Conservation (phyloP, 2,329 filamentous ascomycete species). For the Chaetomiaceae sp. region DNA sequence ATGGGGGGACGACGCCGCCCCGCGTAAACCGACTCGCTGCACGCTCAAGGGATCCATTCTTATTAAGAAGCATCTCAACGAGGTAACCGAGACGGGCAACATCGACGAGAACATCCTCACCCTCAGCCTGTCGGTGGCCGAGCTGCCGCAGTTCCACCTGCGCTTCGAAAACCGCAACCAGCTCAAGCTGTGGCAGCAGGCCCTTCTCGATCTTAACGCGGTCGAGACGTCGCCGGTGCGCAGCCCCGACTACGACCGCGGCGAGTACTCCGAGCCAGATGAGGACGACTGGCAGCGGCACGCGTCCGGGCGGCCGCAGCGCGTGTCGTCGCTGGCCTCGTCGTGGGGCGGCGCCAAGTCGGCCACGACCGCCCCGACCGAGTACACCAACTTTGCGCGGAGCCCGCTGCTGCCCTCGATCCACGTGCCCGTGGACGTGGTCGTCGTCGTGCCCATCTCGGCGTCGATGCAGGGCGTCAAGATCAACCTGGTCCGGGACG, state of each 20-base stretch:
- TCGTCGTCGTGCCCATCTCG: constrained; percentile 94
- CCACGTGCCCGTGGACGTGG: constrained; percentile 90
- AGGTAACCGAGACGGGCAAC: constrained; percentile 67
- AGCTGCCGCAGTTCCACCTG: constrained; percentile 91
- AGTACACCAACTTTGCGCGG: constrained; percentile 73
- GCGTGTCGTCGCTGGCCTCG: constrained; percentile 78
- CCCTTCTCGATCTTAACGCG: constrained; percentile 76
- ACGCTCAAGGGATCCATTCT: constrained; percentile 95
- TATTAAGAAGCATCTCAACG: constrained; percentile 95
- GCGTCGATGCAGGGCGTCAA: constrained; percentile 99
- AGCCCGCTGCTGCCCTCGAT: constrained; percentile 50
- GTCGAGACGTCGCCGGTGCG: constrained; percentile 60
- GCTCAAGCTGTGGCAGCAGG: constrained; percentile 85
- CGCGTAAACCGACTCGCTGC: constrained; percentile 67
- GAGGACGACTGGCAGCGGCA: constrained; percentile 79
- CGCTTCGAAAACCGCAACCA: constrained; percentile 80
- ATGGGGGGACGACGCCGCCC: constrained; percentile 59
- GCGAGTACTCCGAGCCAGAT: constrained; percentile 74
- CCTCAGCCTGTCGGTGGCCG: constrained; percentile 82
- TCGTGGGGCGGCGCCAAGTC: constrained; percentile 79
- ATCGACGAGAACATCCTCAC: constrained; percentile 81
- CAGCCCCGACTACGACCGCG: constrained; percentile 72
- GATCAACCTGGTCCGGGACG: constrained; percentile 88
- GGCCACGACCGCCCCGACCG: constrained; percentile 81
- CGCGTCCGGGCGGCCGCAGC: constrained; percentile 48